Evolutionary conservation across 257 asterid genomes (phyloP), one percentile per base, ranked within the genome.

Genomic region (Lavandula angustifolia): DNA sequence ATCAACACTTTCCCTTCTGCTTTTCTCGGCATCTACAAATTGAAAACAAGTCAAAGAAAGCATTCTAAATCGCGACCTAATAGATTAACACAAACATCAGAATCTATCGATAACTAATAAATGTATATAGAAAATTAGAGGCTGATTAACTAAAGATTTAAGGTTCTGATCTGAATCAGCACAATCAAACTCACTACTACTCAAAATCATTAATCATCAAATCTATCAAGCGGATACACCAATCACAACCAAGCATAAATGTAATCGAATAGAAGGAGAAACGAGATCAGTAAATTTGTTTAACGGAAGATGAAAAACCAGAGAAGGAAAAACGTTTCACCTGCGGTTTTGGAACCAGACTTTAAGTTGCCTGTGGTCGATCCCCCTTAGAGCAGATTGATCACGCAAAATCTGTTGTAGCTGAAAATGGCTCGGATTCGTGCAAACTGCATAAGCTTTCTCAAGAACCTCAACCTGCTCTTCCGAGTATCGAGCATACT

Each of bases 311-410:
- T 11, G 38, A 69, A 16, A 42, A 57, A n/a, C 7, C 40, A 38
- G 38, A 63, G 31, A 34, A 34, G 56, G 34, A 33, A 33, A 51
- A 51, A 47, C 6, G 41, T 37, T 68, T 65, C 41, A 78, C 91
- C 91, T 81, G 77, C 84, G 87, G 69, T 84, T 81, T 60, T 77
- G 84, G 76, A 84, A 84, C 91, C 91, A 84, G 40, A 78, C 67
- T 55, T 75, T 79, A 18, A 84, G 80, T 33, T 81, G 82, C 32
- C 52, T 68, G 37, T 13, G 63, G 58, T 79, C 77, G 9, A 81
- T 55, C 46, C 68, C 71, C 27, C 54, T 60, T 46, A 81, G 61
- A 33, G 40, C 17, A 46, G 75, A 74, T 3, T 81, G 50, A 17
- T 77, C 82, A 1, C 7, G 48, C 67, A 68, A 37, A 41, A 84